Evolutionary conservation across 2,329 filamentous ascomycete species (phyloP), one percentile per base, ranked within the genome.

Genomic region (Alternaria postmessia): DNA sequence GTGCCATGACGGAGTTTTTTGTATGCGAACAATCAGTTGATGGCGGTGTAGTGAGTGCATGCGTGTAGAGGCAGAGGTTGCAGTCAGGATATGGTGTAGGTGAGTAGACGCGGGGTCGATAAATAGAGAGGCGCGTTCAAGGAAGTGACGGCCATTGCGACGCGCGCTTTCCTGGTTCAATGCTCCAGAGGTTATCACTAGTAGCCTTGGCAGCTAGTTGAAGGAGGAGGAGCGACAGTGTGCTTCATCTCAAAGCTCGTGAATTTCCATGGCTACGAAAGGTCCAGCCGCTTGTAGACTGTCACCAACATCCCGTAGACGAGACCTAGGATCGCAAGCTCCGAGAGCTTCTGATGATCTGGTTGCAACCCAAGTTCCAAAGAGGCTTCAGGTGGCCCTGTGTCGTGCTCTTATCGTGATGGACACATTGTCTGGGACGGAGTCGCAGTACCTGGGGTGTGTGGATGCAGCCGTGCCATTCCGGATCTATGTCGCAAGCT

Each of bases 171-270:
- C 55, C 51, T 34, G 14, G 12, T 39, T 47, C 34, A 22, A 24
- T 9, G 38, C n/a, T 20, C 39, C 22, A 28, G 42, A 22, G 41
- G 32, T 28, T 38, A n/a, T 36, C 51, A 36, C 26, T 52, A 47
- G 41, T 30, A 44, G 46, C 12, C 61, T 64, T 62, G 65, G 61
- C 67, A 38, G 44, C 18, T 11, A 46, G 44, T 38, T 36, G 28
- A 28, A 36, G 60, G 36, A 36, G 60, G 43, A 47, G 38, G 51
- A 41, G 46, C 41, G 34, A 24, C 12, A 36, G 20, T 26, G 14
- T 49, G 30, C 32, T 49, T 2, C 32, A 38, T 24, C 14, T 7
- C 12, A 14, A 14, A 22, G 16, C 46, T 49, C 46, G 30, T 11
- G 32, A 49, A 18, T n/a, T 24, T 18, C 4, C 5, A n/a, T 6